Evolutionary conservation across 768 basidiomycete species (phyloP).

Genomic region (Dioszegia aurantiaca): DNA sequence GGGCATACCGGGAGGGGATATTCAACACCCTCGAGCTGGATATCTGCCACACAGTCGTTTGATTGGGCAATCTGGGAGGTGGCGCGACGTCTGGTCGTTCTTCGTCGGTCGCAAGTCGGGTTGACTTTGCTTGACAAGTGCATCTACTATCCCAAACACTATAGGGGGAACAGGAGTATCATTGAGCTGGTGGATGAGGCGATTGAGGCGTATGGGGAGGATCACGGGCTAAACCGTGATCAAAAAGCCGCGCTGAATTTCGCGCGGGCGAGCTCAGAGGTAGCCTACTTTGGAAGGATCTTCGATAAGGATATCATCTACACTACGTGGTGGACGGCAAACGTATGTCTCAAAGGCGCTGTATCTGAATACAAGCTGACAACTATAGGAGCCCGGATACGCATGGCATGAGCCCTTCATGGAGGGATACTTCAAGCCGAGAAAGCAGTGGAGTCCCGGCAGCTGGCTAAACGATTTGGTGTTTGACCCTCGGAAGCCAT

Average conservation of each 20-base stretch:
- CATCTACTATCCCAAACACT: background rate
- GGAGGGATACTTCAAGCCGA: constrained; percentile 2
- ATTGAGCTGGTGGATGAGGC: background rate
- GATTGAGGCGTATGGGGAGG: constrained; percentile 1
- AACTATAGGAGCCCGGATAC: background rate
- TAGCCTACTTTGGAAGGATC: constrained; percentile 1
- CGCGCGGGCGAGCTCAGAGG: background rate
- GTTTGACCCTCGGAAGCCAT: background rate
- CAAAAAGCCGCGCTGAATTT: background rate
- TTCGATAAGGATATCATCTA: background rate
- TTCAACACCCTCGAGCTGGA: background rate
- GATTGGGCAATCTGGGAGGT: constrained; percentile 9
- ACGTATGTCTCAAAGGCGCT: background rate
- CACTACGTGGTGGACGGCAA: background rate
- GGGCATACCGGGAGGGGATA: background rate
- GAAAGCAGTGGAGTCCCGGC: background rate
- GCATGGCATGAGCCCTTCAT: background rate
- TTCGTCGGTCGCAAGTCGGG: background rate
- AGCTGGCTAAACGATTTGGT: background rate
- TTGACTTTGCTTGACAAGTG: background rate
- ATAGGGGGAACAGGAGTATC: background rate
- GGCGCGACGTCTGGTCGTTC: background rate
- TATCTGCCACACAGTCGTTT: background rate
- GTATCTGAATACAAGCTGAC: background rate
- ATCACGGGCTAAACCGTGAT: background rate